Base-by-base conservation (phyloP, 371 early-diverging fungal genomes). In the Mucor indicus region DNA sequence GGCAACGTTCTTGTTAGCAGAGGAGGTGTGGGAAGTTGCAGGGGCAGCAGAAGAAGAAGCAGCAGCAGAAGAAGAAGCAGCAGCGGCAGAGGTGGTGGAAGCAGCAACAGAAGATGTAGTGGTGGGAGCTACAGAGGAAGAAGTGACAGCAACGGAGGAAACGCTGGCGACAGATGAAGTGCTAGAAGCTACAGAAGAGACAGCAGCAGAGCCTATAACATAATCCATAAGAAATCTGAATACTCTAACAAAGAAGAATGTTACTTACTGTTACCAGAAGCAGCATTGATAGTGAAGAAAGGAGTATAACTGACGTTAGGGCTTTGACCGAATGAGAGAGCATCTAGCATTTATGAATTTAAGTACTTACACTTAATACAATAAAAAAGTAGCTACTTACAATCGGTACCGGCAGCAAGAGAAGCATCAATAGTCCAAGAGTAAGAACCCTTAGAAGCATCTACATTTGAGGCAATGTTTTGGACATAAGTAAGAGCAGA, bases 231-330 rank as follows among this genome's bases (percentile, higher is more conserved):
- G n/a, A n/a, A n/a, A n/a, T n/a, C n/a, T n/a, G n/a, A n/a, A n/a
- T n/a, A n/a, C n/a, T n/a, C n/a, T n/a, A n/a, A n/a, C n/a, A n/a
- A n/a, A n/a, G n/a, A n/a, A n/a, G n/a, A n/a, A n/a, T n/a, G n/a
- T n/a, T n/a, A n/a, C n/a, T n/a, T n/a, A n/a, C n/a, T n/a, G n/a
- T n/a, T 38, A 54, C 64, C 64, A 36, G 23, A 12, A 42, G 45
- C 62, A 42, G 57, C 63, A 20, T 53, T 12, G 48, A 76, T 67
- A 43, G 66, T 62, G 64, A 76, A 76, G 40, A 55, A 60, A 33
- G 62, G 62, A 46, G 56, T 48, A 60, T 62, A 56, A 35, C 27
- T 27, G 12, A 35, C 50, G 25, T 46, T 46, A 38, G 57, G 57
- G 41, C 30, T 35, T 41, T 17, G 42, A 42, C 38, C 52, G 42